Evolutionary conservation across 1,284 basidiomycete genomes (phyloP), one percentile per base, ranked within the genome.

Genomic region (Vanrija sp.): DNA sequence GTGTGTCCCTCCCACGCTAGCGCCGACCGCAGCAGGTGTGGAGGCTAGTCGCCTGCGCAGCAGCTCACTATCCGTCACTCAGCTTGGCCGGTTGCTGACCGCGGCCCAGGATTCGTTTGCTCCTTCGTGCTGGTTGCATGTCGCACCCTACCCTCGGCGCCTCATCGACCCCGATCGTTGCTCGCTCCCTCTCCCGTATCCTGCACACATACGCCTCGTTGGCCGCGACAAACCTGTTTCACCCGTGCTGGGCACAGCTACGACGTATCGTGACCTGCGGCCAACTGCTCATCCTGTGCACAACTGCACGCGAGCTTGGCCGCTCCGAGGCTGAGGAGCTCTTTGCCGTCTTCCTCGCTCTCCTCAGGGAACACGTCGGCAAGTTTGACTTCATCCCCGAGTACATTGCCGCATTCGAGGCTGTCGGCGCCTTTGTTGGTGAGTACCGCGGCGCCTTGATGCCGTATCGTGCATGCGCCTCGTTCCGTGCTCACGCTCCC

Each of bases 231-330:
- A 46, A 50, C 38, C 49, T 56, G 18, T 62, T 63, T 46, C 49
- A 54, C 42, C 58, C 62, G 8, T 63, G 59, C 38, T 65, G 54
- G 49, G 59, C 65, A 3, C 63, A 67, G 51, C 47, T 64, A 9
- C 57, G 57, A 2, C 58, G 60, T n/a, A 55, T 67, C 35, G 49
- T 54, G 8, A 57, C 60, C 8, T 63, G 60, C 47, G 61, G 60
- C 10, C 65, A 65, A 19, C 51, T 67, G 6, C 59, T 67, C 22
- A 53, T 67, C 15, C 56, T 65, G 22, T 57, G 57, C 43, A 53
- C 57, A 47, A 59, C 57, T 16, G 54, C 54, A n/a, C 55, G 56
- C 20, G 59, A 61, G 41, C 41, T 61, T 4, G 45, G 48, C 37
- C 50, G 59, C 23, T 35, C 46, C 45, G 59, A 61, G 53, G 41